Evolutionary conservation across 2,329 filamentous ascomycete species (phyloP), one percentile per base, ranked within the genome.

Genomic region (Didymellaceae sp.): DNA sequence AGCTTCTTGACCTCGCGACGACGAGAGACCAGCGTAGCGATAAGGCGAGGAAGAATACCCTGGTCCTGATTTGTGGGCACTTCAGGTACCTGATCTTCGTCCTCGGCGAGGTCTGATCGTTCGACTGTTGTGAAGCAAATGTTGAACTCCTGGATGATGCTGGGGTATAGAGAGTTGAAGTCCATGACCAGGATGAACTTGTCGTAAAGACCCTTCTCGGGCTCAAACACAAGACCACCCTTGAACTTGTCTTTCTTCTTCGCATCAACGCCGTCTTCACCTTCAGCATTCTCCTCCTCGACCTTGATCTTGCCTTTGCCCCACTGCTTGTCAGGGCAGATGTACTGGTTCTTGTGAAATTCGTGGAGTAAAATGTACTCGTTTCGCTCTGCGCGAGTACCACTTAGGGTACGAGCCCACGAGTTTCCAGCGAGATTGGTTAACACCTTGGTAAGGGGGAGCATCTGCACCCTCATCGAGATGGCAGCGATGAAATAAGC

Each of bases 191-290:
- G 83, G 45, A 99, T 89, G 73, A 95, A 97, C 76, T 95, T 96
- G 81, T 99, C 94, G 70, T 99, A 99, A 4, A 99, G 82, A 14
- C 95, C 94, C 74, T 93, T 97, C 72, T 97, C 92, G 4, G 94
- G 94, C 73, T 99, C 94, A 64, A 99, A 97, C 49, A 99, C 94
- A 24, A 99, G 86, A 80, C 95, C 94, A 70, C 94, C 94, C 78
- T 99, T 97, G 80, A 89, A 99, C 75, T 97, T 99, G 77, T 99
- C 95, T 74, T 97, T 99, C 81, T 97, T 99, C 77, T 97, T 99
- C 52, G 83, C 84, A 57, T 91, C 89, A 2, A 71, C 77, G 7
- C 80, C 84, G 41, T 84, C 83, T 41, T 84, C 83, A 17, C 87
- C 89, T 38, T 90, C 88, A 6, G 88, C 86, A 16, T 80, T 77